Conservation (phyloP, 495 filamentous ascomycete genomes). For the Sphaerosporella brunnea region DNA sequence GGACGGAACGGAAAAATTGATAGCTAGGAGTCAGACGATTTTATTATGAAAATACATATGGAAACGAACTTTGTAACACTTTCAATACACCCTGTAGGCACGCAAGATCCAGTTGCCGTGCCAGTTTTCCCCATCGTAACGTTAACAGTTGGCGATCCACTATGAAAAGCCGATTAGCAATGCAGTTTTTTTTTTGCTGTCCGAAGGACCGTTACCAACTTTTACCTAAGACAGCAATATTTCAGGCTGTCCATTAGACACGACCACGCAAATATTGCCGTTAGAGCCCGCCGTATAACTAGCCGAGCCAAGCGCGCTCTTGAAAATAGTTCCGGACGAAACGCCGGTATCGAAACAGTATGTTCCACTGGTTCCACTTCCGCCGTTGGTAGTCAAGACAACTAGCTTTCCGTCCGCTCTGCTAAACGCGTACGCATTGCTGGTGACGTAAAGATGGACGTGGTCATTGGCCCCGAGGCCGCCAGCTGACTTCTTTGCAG, state of each 20-base stretch:
- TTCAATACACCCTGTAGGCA: too few relatives aligned
- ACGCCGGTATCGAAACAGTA: slow-evolving; percentile 29
- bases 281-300: slow-evolving; percentile 15
- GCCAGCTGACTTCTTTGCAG: slow-evolving; percentile 26
- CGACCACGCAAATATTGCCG: slow-evolving; percentile 19
- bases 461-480: slow-evolving; percentile 31
- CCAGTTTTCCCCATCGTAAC: too few relatives aligned
- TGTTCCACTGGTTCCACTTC: slow-evolving; percentile 24
- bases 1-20: too few relatives aligned
- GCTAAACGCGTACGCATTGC: slow-evolving; percentile 29
- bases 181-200: too few relatives aligned
- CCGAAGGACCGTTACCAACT: too few relatives aligned
- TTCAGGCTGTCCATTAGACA: slow-evolving; percentile 23
- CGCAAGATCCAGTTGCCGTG: too few relatives aligned
- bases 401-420: slow-evolving; percentile 28
- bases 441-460: slow-evolving; percentile 27
- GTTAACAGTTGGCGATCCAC: too few relatives aligned
- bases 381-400: slow-evolving; percentile 30
- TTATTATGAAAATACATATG: too few relatives aligned
- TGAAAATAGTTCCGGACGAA: slow-evolving; percentile 18
- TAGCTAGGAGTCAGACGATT: too few relatives aligned
- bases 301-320: slow-evolving; percentile 12
- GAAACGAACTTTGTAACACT: too few relatives aligned
- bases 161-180: too few relatives aligned
- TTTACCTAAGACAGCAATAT: slow-evolving; percentile 17